Base-by-base conservation (phyloP, 192 early-diverging fungal species). In the Podila verticillata region DNA sequence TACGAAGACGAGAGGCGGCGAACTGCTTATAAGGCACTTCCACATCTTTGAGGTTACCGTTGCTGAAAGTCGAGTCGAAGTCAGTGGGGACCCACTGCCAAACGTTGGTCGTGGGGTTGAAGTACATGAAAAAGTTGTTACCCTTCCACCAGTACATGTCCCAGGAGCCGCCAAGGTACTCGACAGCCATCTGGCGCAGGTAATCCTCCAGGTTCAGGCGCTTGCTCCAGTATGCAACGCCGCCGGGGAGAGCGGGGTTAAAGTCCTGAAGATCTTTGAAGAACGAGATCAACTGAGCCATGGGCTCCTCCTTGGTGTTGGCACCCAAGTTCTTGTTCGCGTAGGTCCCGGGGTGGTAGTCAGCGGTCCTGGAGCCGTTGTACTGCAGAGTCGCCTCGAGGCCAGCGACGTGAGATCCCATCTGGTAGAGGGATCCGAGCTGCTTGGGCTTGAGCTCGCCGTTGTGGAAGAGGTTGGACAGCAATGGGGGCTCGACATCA, bases 1-100 rank as follows among this genome's bases (percentile, higher is more conserved):
- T 32, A 1, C 31, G 24, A 26, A 72, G 35, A 24, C 74, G 69
- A 32, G 56, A 49, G n/a, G 65, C 39, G 8, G 80, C 73, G 44
- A 82, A 82, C 29, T 84, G 58, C 26, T 69, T 69, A 31, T 66
- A 78, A 2, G 60, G 44, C 5, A 59, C 71, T 30, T 57, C 63
- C n/a, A 78, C 66, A 20, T 73, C 72, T 5, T 47, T 44, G 2
- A 39, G 64, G 19, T 9, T 49, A 10, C 84, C 84, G 51, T 84
- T 75, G 30, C 84, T 80, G 68, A 84, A 82, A 26, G 79, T 84
- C 17, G 57, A 78, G 36, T 84, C 84, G 44, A 82, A 84, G 35
- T 84, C 84, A 35, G 81, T 82, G 15, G 84, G 79, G 36, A 84
- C 9, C 35, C 65, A 67, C 22, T 71, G 35, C 65, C 77, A 82